A percentile compares a stretch with the other conserved stretches of the same genome.
Conservation (phyloP, 495 filamentous ascomycete genomes). For the Aspergillus nidulans region DNA sequence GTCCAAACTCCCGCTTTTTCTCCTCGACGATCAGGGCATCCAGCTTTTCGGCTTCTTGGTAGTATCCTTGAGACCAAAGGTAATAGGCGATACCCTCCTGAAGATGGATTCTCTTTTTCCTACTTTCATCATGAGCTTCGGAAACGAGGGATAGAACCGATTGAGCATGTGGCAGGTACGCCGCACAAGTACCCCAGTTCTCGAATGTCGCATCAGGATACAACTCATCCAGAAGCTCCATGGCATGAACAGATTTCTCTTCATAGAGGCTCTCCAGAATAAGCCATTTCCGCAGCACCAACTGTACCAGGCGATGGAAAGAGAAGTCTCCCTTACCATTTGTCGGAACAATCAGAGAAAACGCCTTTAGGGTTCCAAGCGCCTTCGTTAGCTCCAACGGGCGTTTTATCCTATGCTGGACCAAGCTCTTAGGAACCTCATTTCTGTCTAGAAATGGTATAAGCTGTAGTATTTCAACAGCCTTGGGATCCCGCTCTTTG, state of each 20-base stretch:
- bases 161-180: constrained; percentile 36
- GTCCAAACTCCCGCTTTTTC: constrained; percentile 22
- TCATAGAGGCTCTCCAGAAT: constrained; percentile 16
- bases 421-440: constrained; percentile 33
- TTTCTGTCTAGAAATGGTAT: constrained; percentile 41
- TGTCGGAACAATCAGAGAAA: constrained; percentile 31
- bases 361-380: constrained; percentile 36
- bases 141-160: constrained; percentile 17
- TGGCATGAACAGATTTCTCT: constrained; percentile 26
- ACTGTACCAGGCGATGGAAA: constrained; percentile 43
- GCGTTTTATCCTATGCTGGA: constrained; percentile 20
- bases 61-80: constrained; percentile 10
- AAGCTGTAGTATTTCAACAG: constrained; percentile 40
- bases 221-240: constrained; percentile 22
- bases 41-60: constrained; percentile 16
- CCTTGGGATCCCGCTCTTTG: constrained; percentile 26
- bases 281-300: constrained; percentile 42
- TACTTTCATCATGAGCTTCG: not conserved
- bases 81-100: constrained; percentile 19
- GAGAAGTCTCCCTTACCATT: constrained; percentile 21
- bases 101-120: constrained; percentile 6
- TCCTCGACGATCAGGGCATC: constrained; percentile 18
- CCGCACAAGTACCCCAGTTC: constrained; percentile 31
- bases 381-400: constrained; percentile 26
- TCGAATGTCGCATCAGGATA: constrained; percentile 32